These are phyloP conservation scores for Rosa lucieae DNA, from an alignment of 306 rosid genomes.

Conservation along the genomic window DNA sequence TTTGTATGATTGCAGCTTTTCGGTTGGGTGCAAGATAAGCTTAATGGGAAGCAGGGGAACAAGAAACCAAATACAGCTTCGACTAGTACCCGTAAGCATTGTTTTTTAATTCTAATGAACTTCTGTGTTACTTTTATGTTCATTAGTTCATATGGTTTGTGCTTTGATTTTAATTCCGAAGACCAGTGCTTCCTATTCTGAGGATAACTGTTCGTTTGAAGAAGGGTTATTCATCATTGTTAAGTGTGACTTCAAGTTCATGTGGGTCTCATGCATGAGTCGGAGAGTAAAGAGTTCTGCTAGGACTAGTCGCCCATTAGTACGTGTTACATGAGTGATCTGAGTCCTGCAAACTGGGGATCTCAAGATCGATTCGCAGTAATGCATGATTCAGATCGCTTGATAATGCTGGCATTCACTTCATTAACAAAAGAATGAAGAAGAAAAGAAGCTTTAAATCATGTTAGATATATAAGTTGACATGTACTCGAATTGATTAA, in stretches of 20 bases:
- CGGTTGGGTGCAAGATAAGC: conserved; percentile 89
- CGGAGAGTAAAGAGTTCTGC: background rate
- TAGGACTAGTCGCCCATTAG: background rate
- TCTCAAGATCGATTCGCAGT: background rate
- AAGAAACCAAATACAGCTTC: conserved; percentile 48
- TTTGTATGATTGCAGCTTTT: conserved; percentile 58
- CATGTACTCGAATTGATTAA: background rate
- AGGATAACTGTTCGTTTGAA: background rate
- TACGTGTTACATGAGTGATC: background rate
- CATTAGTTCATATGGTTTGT: background rate
- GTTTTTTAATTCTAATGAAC: background rate
- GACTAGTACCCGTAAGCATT: conserved; percentile 50
- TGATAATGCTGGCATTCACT: background rate
- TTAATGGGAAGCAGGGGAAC: conserved; percentile 64
- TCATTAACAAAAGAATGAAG: background rate
- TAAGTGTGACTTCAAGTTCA: background rate
- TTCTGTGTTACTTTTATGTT: background rate
- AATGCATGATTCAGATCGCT: background rate
- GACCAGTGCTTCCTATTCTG: background rate
- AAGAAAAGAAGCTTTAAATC: background rate
- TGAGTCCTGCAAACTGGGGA: background rate
- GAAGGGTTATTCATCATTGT: background rate
- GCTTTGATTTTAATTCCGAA: background rate
- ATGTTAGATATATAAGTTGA: background rate
- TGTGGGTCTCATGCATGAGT: background rate